Conservation (phyloP, 1,284 basidiomycete genomes). For the Coniophora puteana region DNA sequence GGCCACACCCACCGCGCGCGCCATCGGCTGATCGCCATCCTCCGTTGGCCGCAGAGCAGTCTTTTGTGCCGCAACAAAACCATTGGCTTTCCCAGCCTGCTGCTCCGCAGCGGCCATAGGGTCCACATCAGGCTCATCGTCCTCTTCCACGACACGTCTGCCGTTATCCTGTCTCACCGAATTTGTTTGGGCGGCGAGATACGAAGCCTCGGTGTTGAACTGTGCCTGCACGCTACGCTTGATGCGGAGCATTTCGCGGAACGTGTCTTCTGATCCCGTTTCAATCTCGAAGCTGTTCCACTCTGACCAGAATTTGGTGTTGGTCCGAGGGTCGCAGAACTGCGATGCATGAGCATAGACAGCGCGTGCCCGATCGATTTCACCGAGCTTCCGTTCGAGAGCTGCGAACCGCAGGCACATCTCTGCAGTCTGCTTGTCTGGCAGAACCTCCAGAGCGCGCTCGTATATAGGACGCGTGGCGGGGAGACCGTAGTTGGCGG, state of each 20-base stretch:
- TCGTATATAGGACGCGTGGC: conserved; percentile 98
- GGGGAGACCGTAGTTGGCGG: conserved; percentile 92
- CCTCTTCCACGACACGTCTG: conserved; percentile 52
- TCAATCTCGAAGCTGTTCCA: conserved; percentile 99
- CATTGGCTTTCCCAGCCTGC: conserved; percentile 39
- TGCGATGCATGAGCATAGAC: conserved; percentile 98
- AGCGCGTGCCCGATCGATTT: conserved; percentile 95
- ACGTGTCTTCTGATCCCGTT: conserved; percentile 97
- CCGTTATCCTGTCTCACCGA: conserved; percentile 58
- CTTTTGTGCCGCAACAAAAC: conserved; percentile 64
- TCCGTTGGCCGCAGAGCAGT: conserved; percentile 33
- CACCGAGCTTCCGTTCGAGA: conserved; percentile 96
- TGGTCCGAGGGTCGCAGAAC: conserved; percentile 94
- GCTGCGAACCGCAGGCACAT: conserved; percentile 97
- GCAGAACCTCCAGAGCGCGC: conserved; percentile 90
- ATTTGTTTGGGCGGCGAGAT: conserved; percentile 82
- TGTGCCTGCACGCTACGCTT: conserved; percentile 97
- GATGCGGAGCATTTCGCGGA: conserved; percentile 98
- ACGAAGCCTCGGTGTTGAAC: conserved; percentile 95
- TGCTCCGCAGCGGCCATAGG: conserved; percentile 69
- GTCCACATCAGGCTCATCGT: conserved; percentile 51
- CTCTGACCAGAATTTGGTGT: conserved; percentile 91
- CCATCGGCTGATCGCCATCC: conserved; percentile 22
- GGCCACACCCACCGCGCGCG: conserved; percentile 30
- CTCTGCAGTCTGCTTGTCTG: conserved; percentile 92